Evolutionary conservation across 192 early-diverging fungal species (phyloP).

Genomic region (Haplosporangium gracile): DNA sequence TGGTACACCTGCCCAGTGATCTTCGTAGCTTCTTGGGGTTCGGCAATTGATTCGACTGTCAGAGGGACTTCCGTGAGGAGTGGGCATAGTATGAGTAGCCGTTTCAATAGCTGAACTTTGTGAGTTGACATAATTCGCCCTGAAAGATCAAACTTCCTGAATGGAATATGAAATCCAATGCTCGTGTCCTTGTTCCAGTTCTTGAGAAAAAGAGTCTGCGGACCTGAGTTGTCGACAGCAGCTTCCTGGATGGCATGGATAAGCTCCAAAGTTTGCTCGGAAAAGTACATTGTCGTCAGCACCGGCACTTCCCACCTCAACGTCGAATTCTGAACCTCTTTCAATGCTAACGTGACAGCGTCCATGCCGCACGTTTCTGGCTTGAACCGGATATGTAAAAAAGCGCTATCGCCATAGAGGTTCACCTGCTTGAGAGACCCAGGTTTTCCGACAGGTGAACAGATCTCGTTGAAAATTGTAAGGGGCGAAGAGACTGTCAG

Average conservation of each 20-base stretch:
- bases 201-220: neutral
- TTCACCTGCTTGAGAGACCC: no score
- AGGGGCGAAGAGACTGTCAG: no score
- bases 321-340: neutral
- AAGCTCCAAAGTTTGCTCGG: neutral
- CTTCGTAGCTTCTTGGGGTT: neutral
- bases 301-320: neutral
- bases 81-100: neutral
- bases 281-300: neutral
- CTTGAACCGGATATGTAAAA: no score
- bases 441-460: no score
- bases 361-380: neutral
- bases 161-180: no score
- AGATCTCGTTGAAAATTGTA: no score
- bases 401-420: no score
- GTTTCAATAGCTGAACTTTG: neutral
- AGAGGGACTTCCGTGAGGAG: neutral
- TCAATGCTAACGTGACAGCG: neutral
- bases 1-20: neutral
- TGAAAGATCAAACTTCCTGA: neutral
- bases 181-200: neutral
- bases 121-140: neutral
- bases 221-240: neutral
- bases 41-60: neutral
- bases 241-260: neutral